These are phyloP conservation scores for Xylaria castorea DNA, from an alignment of 495 filamentous ascomycete species.

Conservation along the genomic window DNA sequence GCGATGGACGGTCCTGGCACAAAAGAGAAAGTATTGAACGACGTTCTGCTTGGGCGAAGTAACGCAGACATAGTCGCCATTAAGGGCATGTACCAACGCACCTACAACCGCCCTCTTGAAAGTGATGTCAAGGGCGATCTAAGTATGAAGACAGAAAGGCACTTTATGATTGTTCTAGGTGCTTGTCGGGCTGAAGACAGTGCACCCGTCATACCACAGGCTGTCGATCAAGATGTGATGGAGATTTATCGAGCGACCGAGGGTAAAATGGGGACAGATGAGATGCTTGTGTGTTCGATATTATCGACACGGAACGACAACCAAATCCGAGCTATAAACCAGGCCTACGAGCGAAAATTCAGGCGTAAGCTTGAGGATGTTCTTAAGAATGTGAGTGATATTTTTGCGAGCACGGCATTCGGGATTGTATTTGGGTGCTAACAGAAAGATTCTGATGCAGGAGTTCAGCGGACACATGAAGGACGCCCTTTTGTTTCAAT, in stretches of 20 bases:
- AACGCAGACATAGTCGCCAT: constrained; percentile 88
- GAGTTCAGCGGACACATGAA: constrained; percentile 95
- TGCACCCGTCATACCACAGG: constrained; percentile 69
- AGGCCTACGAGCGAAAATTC: constrained; percentile 72
- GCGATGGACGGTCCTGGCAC: constrained; percentile 82
- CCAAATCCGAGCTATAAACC: constrained; percentile 80
- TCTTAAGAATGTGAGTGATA: constrained; percentile 63
- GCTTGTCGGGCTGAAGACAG: constrained; percentile 77
- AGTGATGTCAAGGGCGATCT: constrained; percentile 76
- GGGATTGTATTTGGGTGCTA: background rate
- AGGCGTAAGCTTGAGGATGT: constrained; percentile 70
- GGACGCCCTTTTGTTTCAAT: constrained; percentile 77
- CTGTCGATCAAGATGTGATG: constrained; percentile 73
- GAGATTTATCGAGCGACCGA: constrained; percentile 77
- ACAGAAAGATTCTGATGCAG: constrained; percentile 35
- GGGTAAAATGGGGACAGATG: constrained; percentile 72
- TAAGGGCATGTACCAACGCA: constrained; percentile 73
- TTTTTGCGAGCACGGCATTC: background rate
- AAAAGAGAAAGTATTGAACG: constrained; percentile 83
- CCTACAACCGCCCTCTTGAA: constrained; percentile 65
- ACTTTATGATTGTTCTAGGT: constrained; percentile 79
- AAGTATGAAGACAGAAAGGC: constrained; percentile 79
- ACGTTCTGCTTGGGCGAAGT: constrained; percentile 79
- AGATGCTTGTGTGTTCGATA: constrained; percentile 77
- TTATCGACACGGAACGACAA: constrained; percentile 74